Percentiles rank a stretch among this genome's conserved stretches.
Evolutionary conservation across 176 grass and related monocot genomes (phyloP).

Genomic region (Carex littledalei): DNA sequence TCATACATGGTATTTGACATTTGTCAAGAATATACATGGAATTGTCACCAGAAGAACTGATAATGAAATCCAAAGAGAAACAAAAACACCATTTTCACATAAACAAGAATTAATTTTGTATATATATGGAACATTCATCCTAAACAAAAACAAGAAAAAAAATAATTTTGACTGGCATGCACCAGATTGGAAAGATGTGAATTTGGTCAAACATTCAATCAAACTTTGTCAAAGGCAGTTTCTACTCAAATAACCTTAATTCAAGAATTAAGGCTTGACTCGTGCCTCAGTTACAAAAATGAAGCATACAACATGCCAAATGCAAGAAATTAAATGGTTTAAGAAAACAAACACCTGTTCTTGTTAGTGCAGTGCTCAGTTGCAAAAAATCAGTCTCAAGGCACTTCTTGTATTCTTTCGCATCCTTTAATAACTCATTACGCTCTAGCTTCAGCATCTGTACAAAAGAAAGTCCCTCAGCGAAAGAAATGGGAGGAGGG

Average conservation of each 20-base stretch:
- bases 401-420: slow-evolving; percentile 44
- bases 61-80: background rate
- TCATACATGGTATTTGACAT: background rate
- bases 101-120: background rate
- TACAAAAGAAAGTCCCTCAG: slow-evolving; percentile 7
- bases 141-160: background rate
- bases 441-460: slow-evolving; percentile 67
- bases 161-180: too few relatives aligned
- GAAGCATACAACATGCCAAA: background rate
- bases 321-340: background rate
- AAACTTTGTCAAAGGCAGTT: background rate
- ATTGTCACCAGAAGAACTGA: background rate
- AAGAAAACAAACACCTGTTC: slow-evolving; percentile 31
- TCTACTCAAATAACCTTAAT: background rate
- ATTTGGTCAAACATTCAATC: background rate
- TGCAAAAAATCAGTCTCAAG: slow-evolving; percentile 42
- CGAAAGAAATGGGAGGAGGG: background rate
- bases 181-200: background rate
- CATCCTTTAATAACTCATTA: slow-evolving; percentile 48
- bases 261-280: background rate
- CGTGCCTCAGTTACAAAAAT: background rate
- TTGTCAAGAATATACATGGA: background rate
- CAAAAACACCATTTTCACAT: background rate
- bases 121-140: background rate
- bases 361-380: slow-evolving; percentile 36